phyloP scores from a whole-genome alignment of 495 filamentous ascomycete species.

The Penicillium simplicissimum region DNA sequence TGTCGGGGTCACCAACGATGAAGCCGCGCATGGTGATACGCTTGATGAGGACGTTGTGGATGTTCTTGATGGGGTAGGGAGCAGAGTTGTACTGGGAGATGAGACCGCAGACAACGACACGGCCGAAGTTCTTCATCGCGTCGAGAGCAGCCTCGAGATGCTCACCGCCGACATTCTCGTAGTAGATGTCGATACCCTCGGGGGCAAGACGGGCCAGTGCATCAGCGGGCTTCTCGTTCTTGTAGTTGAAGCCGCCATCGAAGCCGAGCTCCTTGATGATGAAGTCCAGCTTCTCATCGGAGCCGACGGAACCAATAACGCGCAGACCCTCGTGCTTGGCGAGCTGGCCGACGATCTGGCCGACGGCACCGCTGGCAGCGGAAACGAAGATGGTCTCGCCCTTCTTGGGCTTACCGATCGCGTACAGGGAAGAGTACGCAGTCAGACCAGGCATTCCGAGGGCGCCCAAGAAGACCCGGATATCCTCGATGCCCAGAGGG shows the following conservation, averaged over 20 bases:
- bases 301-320: slow-evolving; percentile 77
- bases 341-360: slow-evolving; percentile 79
- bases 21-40: slow-evolving; percentile 72
- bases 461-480: slow-evolving; percentile 62
- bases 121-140: slow-evolving; percentile 66
- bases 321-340: slow-evolving; percentile 84
- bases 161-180: slow-evolving; percentile 92
- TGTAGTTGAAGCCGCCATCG: slow-evolving; percentile 75
- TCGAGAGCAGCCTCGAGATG: slow-evolving; percentile 76
- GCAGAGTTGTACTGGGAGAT: slow-evolving; percentile 79
- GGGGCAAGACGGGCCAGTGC: slow-evolving; percentile 76
- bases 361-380: slow-evolving; percentile 80
- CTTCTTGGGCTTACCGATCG: slow-evolving; percentile 82
- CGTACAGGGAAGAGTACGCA: slow-evolving; percentile 76
- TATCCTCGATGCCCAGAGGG: slow-evolving; percentile 46
- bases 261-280: slow-evolving; percentile 66
- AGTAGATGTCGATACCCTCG: slow-evolving; percentile 90
- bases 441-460: slow-evolving; percentile 89
- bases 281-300: slow-evolving; percentile 68
- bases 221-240: slow-evolving; percentile 66
- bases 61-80: slow-evolving; percentile 68
- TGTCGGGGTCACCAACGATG: slow-evolving; percentile 64
- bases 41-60: slow-evolving; percentile 55
- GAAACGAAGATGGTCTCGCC: slow-evolving; percentile 89
- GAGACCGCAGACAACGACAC: slow-evolving; percentile 69